Evolutionary conservation across 2,329 filamentous ascomycete genomes (phyloP).

Genomic region (Allantophomopsis cytisporea): DNA sequence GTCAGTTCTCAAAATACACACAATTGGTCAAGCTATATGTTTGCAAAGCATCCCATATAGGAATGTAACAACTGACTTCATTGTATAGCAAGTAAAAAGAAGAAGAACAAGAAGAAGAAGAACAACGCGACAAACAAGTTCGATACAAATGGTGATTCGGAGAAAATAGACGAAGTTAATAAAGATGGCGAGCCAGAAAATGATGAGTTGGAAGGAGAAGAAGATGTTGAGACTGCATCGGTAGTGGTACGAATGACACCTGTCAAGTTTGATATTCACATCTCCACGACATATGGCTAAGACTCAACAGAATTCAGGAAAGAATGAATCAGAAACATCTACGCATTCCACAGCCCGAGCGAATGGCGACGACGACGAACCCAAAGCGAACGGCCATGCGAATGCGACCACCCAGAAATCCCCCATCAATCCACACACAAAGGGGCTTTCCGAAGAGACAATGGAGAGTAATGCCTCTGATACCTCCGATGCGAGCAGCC

Average conservation of each 20-base stretch:
- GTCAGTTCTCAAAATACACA: slow-evolving; percentile 5
- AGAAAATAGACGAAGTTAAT: slow-evolving; percentile 14
- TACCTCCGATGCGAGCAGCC: slow-evolving; percentile 14
- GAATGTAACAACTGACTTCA: background rate
- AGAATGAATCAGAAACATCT: slow-evolving; percentile 15
- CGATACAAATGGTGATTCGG: slow-evolving; percentile 21
- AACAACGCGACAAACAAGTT: slow-evolving; percentile 34
- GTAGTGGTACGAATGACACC: slow-evolving; percentile 19
- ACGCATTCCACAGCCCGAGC: slow-evolving; percentile 8
- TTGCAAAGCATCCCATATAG: too few species aligned
- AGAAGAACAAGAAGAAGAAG: slow-evolving; percentile 44
- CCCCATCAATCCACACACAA: background rate
- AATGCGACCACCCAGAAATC: slow-evolving; percentile 3
- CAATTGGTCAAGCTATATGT: too few species aligned
- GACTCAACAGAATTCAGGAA: background rate
- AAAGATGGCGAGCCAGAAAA: slow-evolving; percentile 23
- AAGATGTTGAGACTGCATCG: slow-evolving; percentile 24
- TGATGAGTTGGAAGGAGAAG: slow-evolving; percentile 24
- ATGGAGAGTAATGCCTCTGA: slow-evolving; percentile 9
- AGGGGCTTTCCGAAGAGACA: slow-evolving; percentile 4
- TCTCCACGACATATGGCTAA: too few species aligned
- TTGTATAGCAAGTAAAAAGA: slow-evolving; percentile 14
- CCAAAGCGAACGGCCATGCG: slow-evolving; percentile 14
- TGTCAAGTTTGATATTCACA: slow-evolving; percentile 14
- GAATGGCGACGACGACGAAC: slow-evolving; percentile 1